Evolutionary conservation across 148 eudicot genomes (phyloP).

Genomic region (Rhododendron henanense): DNA sequence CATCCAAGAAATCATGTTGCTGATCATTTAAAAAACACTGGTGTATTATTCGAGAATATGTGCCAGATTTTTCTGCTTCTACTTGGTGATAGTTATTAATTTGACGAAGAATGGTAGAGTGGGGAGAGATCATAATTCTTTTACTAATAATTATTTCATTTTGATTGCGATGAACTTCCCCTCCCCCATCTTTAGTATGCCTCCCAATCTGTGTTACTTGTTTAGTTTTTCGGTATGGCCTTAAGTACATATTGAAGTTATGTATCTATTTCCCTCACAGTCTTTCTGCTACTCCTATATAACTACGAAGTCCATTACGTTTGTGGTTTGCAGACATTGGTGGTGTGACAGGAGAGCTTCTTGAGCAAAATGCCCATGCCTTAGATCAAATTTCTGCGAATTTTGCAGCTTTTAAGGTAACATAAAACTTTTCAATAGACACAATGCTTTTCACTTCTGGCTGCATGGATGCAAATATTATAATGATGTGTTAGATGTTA

Average conservation of each 20-base stretch:
- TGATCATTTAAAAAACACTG: not conserved
- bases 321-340: constrained; percentile 74
- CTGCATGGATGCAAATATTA: not conserved
- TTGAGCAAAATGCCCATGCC: constrained; percentile 78
- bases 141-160: not conserved
- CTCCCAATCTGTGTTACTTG: not conserved
- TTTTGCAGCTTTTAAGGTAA: constrained; percentile 73
- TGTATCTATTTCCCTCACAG: not conserved
- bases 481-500: not conserved
- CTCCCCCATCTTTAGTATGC: not conserved
- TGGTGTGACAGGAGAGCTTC: constrained; percentile 76
- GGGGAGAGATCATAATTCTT: not conserved
- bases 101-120: not conserved
- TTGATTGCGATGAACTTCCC: not conserved
- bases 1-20: not conserved
- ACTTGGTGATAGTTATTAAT: not conserved
- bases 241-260: not conserved
- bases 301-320: not conserved
- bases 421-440: not conserved
- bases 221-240: not conserved
- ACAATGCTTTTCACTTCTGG: not conserved
- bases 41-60: not conserved
- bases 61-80: not conserved
- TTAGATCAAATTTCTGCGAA: constrained; percentile 77
- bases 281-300: not conserved